These are phyloP conservation scores for Parascedosporium putredinis DNA, from an alignment of 2,329 filamentous ascomycete genomes.

Conservation along the genomic window DNA sequence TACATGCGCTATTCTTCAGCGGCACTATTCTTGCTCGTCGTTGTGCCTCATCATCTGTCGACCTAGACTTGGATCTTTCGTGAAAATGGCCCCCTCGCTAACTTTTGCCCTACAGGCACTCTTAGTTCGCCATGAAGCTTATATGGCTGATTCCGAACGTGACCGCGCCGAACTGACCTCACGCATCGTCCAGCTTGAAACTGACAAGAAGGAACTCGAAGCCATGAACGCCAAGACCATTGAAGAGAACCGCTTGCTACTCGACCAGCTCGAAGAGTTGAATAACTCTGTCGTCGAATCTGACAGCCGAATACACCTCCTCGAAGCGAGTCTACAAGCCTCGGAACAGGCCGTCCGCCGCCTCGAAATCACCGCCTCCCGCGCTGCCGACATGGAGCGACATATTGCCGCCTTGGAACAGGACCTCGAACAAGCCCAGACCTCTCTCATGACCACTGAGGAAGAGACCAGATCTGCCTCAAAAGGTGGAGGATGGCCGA, in stretches of 20 bases:
- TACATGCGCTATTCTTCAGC: slow-evolving; percentile 12
- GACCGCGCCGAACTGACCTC: slow-evolving; percentile 64
- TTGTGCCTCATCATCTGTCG: too few relatives aligned
- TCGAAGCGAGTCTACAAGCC: slow-evolving; percentile 66
- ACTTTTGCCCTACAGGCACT: slow-evolving; percentile 74
- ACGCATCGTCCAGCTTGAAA: slow-evolving; percentile 67
- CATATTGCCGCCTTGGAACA: slow-evolving; percentile 71
- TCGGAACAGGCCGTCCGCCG: slow-evolving; percentile 69
- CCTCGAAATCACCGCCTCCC: slow-evolving; percentile 60
- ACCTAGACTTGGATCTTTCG: slow-evolving; percentile 13
- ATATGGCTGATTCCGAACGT: slow-evolving; percentile 83
- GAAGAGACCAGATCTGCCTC: slow-evolving; percentile 71
- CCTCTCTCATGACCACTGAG: slow-evolving; percentile 53
- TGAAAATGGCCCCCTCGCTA: slow-evolving; percentile 34
- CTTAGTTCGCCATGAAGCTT: slow-evolving; percentile 83
- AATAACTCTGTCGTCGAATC: slow-evolving; percentile 73
- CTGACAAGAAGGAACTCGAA: slow-evolving; percentile 64
- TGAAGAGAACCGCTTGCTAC: slow-evolving; percentile 69
- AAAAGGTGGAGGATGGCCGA: slow-evolving; percentile 78
- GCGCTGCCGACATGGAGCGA: slow-evolving; percentile 68
- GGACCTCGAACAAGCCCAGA: slow-evolving; percentile 67
- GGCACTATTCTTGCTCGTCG: slow-evolving; percentile 10
- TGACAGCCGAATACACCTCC: slow-evolving; percentile 65
- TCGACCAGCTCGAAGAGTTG: slow-evolving; percentile 75
- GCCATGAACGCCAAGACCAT: slow-evolving; percentile 65